phyloP scores from a whole-genome alignment of 2,329 filamentous ascomycete species.

The Akanthomyces lecanii region DNA sequence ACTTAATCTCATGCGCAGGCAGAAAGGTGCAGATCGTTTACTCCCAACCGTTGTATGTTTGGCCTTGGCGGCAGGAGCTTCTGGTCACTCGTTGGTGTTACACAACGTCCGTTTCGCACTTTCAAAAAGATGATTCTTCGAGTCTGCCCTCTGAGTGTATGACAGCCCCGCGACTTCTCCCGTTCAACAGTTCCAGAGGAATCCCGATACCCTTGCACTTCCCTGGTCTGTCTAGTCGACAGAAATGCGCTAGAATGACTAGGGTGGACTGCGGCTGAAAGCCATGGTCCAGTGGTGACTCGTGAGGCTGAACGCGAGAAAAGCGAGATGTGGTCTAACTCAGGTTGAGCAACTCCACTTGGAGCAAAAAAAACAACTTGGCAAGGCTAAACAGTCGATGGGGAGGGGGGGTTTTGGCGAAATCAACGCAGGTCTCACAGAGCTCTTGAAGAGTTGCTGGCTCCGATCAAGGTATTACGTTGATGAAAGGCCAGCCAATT shows the following conservation, averaged over 20 bases:
- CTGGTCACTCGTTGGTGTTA: not conserved
- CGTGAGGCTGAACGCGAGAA: conserved; percentile 14
- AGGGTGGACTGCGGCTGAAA: conserved; percentile 14
- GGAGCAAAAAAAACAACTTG: not conserved
- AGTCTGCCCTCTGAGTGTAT: not conserved
- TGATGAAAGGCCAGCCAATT: too few relatives aligned
- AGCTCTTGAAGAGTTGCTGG: too few relatives aligned
- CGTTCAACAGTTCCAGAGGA: not conserved
- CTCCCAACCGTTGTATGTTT: not conserved
- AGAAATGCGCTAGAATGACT: not conserved
- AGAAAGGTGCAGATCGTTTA: not conserved
- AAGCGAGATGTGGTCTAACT: not conserved
- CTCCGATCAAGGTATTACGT: too few relatives aligned
- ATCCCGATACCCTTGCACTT: not conserved
- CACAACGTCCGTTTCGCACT: not conserved
- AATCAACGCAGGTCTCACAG: too few relatives aligned
- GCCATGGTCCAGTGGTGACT: not conserved
- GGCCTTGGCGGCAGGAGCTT: not conserved
- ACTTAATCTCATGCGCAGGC: not conserved
- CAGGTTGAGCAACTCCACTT: not conserved
- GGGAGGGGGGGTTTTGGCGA: too few relatives aligned
- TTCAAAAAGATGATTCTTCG: not conserved
- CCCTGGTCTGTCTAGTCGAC: not conserved
- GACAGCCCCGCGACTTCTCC: not conserved
- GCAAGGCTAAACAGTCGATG: too few relatives aligned